Evolutionary conservation across 2,329 filamentous ascomycete species (phyloP).

Genomic region (Esteya vermicola): DNA sequence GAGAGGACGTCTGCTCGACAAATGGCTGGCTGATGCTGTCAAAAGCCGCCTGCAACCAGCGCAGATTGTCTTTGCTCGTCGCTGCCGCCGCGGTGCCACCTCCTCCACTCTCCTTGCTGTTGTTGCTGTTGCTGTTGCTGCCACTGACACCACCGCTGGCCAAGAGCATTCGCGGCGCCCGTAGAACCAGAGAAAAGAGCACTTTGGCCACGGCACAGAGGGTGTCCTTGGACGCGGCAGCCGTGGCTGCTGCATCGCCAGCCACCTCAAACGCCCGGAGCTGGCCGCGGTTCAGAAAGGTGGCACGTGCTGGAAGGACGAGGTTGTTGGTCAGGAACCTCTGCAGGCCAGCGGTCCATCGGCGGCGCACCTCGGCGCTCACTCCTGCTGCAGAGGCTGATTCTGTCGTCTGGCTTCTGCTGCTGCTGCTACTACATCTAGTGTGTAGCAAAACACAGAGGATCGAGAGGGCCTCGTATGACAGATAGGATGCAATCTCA

Average conservation of each 20-base stretch:
- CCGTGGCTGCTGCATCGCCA: not conserved
- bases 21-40: slow-evolving; percentile 16
- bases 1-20: slow-evolving; percentile 1
- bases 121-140: slow-evolving; percentile 16
- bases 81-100: slow-evolving; percentile 19
- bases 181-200: slow-evolving; percentile 28
- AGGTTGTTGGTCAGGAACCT: slow-evolving; percentile 35
- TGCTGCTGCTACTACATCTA: no score
- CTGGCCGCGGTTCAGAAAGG: slow-evolving; percentile 28
- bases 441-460: slow-evolving; percentile 25
- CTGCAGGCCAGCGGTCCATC: slow-evolving; percentile 32
- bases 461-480: slow-evolving; percentile 23
- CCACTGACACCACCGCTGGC: slow-evolving; percentile 24
- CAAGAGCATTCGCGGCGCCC: slow-evolving; percentile 15
- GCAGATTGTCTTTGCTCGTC: slow-evolving; percentile 20
- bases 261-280: slow-evolving; percentile 3
- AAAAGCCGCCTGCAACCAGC: slow-evolving; percentile 25
- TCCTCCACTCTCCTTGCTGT: no score
- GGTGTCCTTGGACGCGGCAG: no score
- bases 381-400: not conserved
- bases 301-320: slow-evolving; percentile 34
- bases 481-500: slow-evolving; percentile 34
- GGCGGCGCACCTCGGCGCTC: slow-evolving; percentile 14
- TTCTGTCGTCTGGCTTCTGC: no score
- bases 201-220: slow-evolving; percentile 23